Evolutionary conservation across 345 rosid genomes (phyloP), one percentile per base, ranked within the genome.

Genomic region (Camelina laxa): DNA sequence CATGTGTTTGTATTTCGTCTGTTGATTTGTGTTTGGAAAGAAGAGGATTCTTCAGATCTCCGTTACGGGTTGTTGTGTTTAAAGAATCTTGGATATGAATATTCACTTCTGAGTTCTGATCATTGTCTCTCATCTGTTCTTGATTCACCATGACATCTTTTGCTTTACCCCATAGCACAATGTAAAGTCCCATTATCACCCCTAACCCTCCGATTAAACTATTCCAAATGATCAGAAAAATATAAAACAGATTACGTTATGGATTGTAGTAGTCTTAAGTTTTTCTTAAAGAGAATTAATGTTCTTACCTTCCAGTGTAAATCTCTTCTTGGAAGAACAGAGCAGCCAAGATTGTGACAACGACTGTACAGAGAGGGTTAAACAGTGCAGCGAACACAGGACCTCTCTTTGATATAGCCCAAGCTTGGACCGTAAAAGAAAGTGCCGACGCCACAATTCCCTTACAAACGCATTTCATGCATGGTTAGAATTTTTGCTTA

Each of bases 131-230:
- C 1, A 15, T 17, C 35, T 62, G 10, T 48, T 63, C 64, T 70
- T 80, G 71, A 76, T 55, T 70, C 53, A 70, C 70, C 64, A 54
- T 71, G 4, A 77, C 65, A 53, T 87, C 91, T 69, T 84, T 68
- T 59, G 87, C 88, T 67, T 87, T 87, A 16, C 92, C 92, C 94
- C 94, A 89, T 0, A 89, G 84, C 38, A 86, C 89, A 9, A 60
- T 24, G 30, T 86, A 86, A 50, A 84, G 75, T 21, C 87, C 89
- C 69, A 79, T 55, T 6, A 86, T 80, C 77, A 85, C 89, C 41
- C 69, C 80, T 49, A 67, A n/a, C 36, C 85, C 89, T 27, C 91
- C 94, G 15, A 88, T 38, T 78, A 88, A 75, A 78, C 92, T 87
- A 80, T 65, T 53, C 4, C 47, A 22, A 63, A 50, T 30, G 15